Base-by-base conservation (phyloP, 768 basidiomycete genomes). In the Inosperma sp. region DNA sequence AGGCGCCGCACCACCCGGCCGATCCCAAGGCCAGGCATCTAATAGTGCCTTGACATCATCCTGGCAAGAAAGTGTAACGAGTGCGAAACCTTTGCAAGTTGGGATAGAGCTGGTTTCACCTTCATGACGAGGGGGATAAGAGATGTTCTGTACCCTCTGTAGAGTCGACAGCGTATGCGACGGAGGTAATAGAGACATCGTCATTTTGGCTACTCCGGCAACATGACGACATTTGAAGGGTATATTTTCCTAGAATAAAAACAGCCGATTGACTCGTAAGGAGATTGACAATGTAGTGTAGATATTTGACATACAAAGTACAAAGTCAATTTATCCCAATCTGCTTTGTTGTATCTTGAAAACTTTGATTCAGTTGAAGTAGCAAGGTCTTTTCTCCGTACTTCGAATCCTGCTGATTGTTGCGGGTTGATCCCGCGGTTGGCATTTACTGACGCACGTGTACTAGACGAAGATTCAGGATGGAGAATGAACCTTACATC, bases 51-150 rank as follows among this genome's bases (percentile, higher is more conserved):
- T 65, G 2, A 67, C 72, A 21, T 80, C 74, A 1, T 68, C 63
- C 1, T 61, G 29, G 4, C 65, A 51, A 2, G 70, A 63, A 36
- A 91, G 68, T 0, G 80, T 80, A 48, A 91, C 68, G 23, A 92
- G 76, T 0, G 87, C 86, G 54, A 90, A 91, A 2, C 86, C 85
- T 70, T 85, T 90, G 65, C 77, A 84, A 48, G 75, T 77, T 2
- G 84, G 80, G 12, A 67, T 56, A 21, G 76, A 73, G 2, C 68
- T 78, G 12, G 78, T 75, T 45, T 72, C 72, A 61, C 87, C 86
- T 41, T 78, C 74, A 61, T 83, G 77, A 57, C 89, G 85, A 1
- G 78, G 71, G 10, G 83, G 85, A 22, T 87, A 72, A 2, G 65
- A 54, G 34, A 92, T 70, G 30, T 62, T 55, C 60, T 90, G 82